phyloP scores from a whole-genome alignment of 129 eudicot genomes.

The Flaveria linearis region DNA sequence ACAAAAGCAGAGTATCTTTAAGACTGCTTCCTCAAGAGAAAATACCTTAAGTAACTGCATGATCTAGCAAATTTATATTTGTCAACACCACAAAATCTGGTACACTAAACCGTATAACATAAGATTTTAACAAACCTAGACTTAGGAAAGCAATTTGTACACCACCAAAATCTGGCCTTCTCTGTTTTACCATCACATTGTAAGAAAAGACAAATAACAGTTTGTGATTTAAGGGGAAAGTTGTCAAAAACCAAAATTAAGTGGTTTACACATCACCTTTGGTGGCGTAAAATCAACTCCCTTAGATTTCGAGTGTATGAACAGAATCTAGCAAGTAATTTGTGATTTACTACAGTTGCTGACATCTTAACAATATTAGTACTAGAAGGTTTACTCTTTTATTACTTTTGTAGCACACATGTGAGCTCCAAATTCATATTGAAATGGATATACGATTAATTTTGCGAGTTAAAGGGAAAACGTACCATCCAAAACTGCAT shows the following conservation, averaged over 20 bases:
- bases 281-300: neutral
- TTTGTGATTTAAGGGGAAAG: neutral
- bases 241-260: neutral
- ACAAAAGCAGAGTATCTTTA: neutral
- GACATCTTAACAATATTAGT: neutral
- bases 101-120: neutral
- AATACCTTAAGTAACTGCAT: neutral
- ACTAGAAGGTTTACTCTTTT: constrained; percentile 5
- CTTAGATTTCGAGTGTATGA: neutral
- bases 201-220: neutral
- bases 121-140: neutral
- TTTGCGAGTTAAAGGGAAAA: constrained; percentile 5
- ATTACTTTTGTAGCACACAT: constrained; percentile 1
- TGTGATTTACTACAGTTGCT: constrained; percentile 10
- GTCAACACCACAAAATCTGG: constrained; percentile 4
- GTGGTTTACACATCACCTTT: neutral
- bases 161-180: constrained; percentile 8
- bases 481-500: constrained; percentile 91
- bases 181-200: neutral
- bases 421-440: constrained; percentile 15
- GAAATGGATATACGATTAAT: neutral
- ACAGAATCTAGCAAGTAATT: constrained; percentile 7
- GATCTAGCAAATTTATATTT: constrained; percentile 13
- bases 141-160: neutral
- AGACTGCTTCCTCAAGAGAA: neutral